Conservation (phyloP, 345 rosid genomes). For the Toxicodendron radicans region DNA sequence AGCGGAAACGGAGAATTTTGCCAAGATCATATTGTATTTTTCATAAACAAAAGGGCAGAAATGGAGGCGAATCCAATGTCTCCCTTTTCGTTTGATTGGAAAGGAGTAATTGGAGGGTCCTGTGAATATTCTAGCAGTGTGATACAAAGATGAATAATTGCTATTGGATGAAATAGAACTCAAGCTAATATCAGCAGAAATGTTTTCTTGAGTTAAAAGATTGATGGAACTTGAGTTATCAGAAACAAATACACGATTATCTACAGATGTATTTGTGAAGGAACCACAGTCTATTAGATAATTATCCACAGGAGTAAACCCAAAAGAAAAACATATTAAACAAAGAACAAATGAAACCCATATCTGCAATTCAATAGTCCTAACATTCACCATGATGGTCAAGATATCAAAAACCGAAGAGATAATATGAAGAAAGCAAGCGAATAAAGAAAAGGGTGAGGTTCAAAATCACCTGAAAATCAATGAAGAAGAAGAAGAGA, state of each 20-base stretch:
- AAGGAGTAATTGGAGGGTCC: conserved; percentile 45
- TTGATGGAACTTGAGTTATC: conserved; percentile 31
- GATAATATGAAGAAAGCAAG: not conserved
- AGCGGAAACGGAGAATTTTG: conserved; percentile 68
- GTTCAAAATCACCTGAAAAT: conserved; percentile 10
- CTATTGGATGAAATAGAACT: conserved; percentile 24
- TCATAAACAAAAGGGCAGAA: conserved; percentile 49
- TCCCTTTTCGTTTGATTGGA: conserved; percentile 49
- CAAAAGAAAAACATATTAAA: conserved; percentile 39
- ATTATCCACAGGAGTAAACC: conserved; percentile 41
- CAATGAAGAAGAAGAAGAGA: not conserved
- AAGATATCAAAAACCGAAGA: not conserved
- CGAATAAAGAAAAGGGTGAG: not conserved
- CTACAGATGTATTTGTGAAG: conserved; percentile 36
- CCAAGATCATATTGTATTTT: conserved; percentile 44
- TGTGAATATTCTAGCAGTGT: conserved; percentile 59
- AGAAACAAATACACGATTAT: conserved; percentile 45
- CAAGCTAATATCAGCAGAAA: conserved; percentile 27
- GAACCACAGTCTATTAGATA: conserved; percentile 80
- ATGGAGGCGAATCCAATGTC: conserved; percentile 73
- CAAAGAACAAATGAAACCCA: conserved; percentile 35
- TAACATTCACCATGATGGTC: conserved; percentile 30
- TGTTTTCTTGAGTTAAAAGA: conserved; percentile 29
- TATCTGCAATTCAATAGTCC: conserved; percentile 19
- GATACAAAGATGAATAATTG: conserved; percentile 43